Evolutionary conservation across 2,329 filamentous ascomycete genomes (phyloP), one percentile per base, ranked within the genome.

Genomic region (Aspergillus brunneoviolaceus): DNA sequence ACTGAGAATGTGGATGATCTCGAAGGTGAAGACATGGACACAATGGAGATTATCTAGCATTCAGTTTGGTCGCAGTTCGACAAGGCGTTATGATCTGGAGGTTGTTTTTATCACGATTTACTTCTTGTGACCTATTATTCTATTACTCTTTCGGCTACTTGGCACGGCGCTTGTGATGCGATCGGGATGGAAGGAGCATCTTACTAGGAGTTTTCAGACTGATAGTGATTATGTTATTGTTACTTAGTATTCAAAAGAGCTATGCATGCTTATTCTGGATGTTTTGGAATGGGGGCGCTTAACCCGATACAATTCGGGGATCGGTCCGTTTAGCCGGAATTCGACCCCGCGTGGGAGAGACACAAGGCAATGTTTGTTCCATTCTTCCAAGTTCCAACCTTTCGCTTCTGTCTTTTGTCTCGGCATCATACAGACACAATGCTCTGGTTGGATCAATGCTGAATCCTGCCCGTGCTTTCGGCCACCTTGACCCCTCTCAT

Each of bases 11-110:
- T 65, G 29, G 76, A 80, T 27, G 79, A 81, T 31, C 67, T 75
- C 31, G 79, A 81, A n/a, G 74, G 64, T 2, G 79, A 81, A 51
- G 79, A 81, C 31, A 75, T 77, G 53, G 79, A 82, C 58, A 78
- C 76, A 16, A 81, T 81, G 77, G 80, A 81, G 61, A 69, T 77
- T 39, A 45, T 57, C 9, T 63, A 55, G 54, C 7, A 39, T n/a
- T 31, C 25, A 12, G 27, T 39, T 6, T 45, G 31, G 14, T 42
- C 16, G 21, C 16, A 19, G 16, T 12, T 55, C 19, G 4, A 29
- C 21, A 19, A 45, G 27, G 19, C n/a, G 42, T 39, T n/a, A 31
- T 2, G 49, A 31, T 35, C 29, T n/a, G 39, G 50, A 9, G 4
- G 19, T 9, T 39, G 23, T 25, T 35, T 42, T 23, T 23, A n/a